Evolutionary conservation across 176 grass and related monocot species (phyloP).

Genomic region (Saccharum spontaneum): DNA sequence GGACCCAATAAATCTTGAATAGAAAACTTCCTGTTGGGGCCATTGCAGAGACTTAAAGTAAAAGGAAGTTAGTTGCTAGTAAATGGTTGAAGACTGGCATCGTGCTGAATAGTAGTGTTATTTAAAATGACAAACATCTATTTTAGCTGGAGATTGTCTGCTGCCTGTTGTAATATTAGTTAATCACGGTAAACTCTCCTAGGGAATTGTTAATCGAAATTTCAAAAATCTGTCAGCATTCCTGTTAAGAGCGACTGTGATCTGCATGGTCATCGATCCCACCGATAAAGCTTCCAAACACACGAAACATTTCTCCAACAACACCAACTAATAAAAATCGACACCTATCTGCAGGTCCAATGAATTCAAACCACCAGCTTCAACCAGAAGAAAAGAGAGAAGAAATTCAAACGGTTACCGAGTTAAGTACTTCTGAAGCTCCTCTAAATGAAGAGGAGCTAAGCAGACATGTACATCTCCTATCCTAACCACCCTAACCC

Average conservation of each 20-base stretch:
- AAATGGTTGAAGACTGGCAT: not conserved
- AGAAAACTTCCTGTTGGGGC: not conserved
- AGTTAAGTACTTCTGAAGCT: not conserved
- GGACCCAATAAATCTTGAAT: not conserved
- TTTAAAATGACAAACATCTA: conserved; percentile 14
- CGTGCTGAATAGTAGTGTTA: not conserved
- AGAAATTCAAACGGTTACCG: not conserved
- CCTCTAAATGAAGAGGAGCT: not conserved
- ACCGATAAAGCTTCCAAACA: not conserved
- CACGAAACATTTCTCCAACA: not conserved
- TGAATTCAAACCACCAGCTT: conserved; percentile 10
- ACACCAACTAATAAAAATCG: not conserved
- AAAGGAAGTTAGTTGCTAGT: conserved; percentile 24
- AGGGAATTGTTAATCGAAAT: not conserved
- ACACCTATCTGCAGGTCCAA: not conserved
- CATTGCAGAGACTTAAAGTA: not conserved
- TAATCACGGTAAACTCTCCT: not conserved
- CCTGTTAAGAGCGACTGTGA: not conserved
- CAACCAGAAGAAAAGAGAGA: not conserved
- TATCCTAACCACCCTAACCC: conserved; percentile 26
- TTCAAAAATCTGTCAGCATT: not conserved
- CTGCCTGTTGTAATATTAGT: not conserved
- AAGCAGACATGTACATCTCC: not conserved
- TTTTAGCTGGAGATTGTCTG: not conserved
- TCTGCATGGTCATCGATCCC: not conserved